Percentiles rank a stretch among this genome's conserved stretches.
Conservation (phyloP, 164 flowering plant genomes). For the Vitis rupestris region DNA sequence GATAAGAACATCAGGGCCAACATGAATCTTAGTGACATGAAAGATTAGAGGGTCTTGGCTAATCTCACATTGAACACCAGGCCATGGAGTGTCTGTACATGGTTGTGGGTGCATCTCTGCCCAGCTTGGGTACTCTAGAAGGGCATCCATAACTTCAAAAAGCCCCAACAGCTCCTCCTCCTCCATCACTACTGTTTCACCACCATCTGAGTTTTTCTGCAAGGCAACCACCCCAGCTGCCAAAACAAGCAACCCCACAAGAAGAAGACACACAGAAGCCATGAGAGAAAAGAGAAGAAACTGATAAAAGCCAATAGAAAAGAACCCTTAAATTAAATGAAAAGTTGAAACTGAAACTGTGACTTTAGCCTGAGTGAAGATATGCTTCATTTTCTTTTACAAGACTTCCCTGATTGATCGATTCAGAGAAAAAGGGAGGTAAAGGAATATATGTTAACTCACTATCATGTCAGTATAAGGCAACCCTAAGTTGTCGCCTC, state of each 20-base stretch:
- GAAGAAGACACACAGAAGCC: slow-evolving; percentile 17
- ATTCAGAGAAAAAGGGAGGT: slow-evolving; percentile 1
- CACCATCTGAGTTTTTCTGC: slow-evolving; percentile 7
- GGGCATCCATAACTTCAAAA: slow-evolving; percentile 45
- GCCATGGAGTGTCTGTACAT: slow-evolving; percentile 67
- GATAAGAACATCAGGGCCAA: slow-evolving; percentile 39
- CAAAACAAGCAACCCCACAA: slow-evolving; percentile 23
- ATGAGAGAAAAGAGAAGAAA: slow-evolving; percentile 6
- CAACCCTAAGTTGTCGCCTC: slow-evolving; percentile 12
- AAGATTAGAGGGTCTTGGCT: slow-evolving; percentile 30
- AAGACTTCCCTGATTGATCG: neutral
- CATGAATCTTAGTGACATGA: slow-evolving; percentile 51
- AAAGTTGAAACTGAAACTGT: neutral
- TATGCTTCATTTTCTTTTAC: neutral
- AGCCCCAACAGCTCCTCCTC: slow-evolving; percentile 43
- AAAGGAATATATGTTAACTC: neutral
- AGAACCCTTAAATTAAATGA: neutral
- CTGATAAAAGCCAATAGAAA: no score
- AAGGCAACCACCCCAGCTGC: slow-evolving; percentile 12
- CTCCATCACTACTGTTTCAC: slow-evolving; percentile 27
- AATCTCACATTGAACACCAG: slow-evolving; percentile 53
- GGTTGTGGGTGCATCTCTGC: slow-evolving; percentile 46
- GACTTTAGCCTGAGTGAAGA: no score
- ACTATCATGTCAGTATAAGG: slow-evolving; percentile 15
- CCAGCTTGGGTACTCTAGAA: slow-evolving; percentile 48